phyloP scores from a whole-genome alignment of 345 rosid species.

The Euphorbia peplus region DNA sequence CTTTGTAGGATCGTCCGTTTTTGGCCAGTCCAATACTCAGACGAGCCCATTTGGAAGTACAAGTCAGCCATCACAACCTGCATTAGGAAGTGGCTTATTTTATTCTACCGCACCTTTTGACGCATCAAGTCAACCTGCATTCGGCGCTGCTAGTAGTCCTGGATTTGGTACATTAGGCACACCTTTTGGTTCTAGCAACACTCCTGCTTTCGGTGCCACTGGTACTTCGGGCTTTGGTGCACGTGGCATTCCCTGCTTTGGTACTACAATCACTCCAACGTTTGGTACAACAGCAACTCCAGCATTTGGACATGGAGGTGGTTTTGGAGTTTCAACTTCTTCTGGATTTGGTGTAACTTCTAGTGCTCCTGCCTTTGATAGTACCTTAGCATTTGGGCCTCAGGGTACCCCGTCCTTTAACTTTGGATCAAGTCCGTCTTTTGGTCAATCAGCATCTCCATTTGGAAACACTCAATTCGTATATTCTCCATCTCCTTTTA shows the following conservation, averaged over 20 bases:
- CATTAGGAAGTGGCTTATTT: slow-evolving; percentile 59
- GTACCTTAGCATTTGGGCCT: slow-evolving; percentile 31
- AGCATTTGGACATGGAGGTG: slow-evolving; percentile 42
- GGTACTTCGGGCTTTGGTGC: slow-evolving; percentile 38
- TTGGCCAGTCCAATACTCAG: slow-evolving; percentile 68
- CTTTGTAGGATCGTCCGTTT: slow-evolving; percentile 51
- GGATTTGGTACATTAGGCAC: slow-evolving; percentile 25
- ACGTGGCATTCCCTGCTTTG: slow-evolving; percentile 40
- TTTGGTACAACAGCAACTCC: slow-evolving; percentile 50
- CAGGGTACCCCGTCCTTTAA: slow-evolving; percentile 30
- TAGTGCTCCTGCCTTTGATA: slow-evolving; percentile 27
- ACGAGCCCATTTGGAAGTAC: slow-evolving; percentile 62
- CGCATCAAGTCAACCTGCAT: slow-evolving; percentile 44
- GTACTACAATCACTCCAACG: slow-evolving; percentile 37
- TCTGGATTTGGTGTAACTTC: slow-evolving; percentile 46
- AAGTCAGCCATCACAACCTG: slow-evolving; percentile 68
- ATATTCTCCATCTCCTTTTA: slow-evolving; percentile 52
- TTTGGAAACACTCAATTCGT: slow-evolving; percentile 79
- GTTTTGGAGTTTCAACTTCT: slow-evolving; percentile 9
- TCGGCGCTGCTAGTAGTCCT: slow-evolving; percentile 25
- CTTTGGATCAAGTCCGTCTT: slow-evolving; percentile 63
- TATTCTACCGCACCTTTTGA: slow-evolving; percentile 69
- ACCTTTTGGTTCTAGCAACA: slow-evolving; percentile 49
- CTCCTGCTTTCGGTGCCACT: slow-evolving; percentile 26
- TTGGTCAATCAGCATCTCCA: slow-evolving; percentile 69